Percentiles rank a stretch among this genome's conserved stretches.
These are phyloP conservation scores for Rhizopus arrhizus DNA, from an alignment of 371 early-diverging fungal genomes.

Conservation along the genomic window DNA sequence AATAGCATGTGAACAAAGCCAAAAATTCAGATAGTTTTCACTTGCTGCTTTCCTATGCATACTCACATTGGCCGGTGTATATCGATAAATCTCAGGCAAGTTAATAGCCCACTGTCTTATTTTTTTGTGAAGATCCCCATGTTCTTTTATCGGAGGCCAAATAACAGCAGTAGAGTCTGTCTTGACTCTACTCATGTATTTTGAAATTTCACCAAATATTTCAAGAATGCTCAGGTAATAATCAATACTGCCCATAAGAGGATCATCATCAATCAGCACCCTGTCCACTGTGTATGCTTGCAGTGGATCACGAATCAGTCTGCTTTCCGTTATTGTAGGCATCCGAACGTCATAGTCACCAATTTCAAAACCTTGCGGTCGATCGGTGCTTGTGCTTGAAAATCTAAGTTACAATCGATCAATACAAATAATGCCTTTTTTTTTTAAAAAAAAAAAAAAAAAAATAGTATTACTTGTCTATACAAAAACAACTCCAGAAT, in stretches of 20 bases:
- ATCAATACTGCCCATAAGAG: constrained; percentile 34
- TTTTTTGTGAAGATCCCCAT: constrained; percentile 41
- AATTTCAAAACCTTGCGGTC: constrained; percentile 59
- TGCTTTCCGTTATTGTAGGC: constrained; percentile 52
- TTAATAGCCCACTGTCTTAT: constrained; percentile 36
- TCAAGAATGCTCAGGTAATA: constrained; percentile 34
- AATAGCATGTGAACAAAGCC: constrained; percentile 43
- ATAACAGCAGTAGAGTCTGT: constrained; percentile 28
- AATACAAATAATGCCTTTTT: neutral
- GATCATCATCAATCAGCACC: constrained; percentile 30
- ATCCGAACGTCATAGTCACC: constrained; percentile 56
- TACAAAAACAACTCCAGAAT: constrained; percentile 61
- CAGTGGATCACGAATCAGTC: constrained; percentile 40
- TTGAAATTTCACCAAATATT: constrained; percentile 53
- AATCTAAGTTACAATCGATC: constrained; percentile 24
- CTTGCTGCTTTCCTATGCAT: constrained; percentile 32
- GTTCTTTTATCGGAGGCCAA: constrained; percentile 57
- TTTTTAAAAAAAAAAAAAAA: neutral
- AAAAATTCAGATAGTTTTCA: constrained; percentile 38
- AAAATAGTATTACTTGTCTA: constrained; percentile 45
- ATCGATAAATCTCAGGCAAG: constrained; percentile 35
- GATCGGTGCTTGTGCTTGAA: constrained; percentile 55
- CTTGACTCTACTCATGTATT: constrained; percentile 54
- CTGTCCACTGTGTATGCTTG: constrained; percentile 31
- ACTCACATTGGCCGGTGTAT: constrained; percentile 23